Percentiles rank a stretch among this genome's conserved stretches.
Conservation (phyloP, 2,329 filamentous ascomycete genomes). For the Incumbomyces delicatus region DNA sequence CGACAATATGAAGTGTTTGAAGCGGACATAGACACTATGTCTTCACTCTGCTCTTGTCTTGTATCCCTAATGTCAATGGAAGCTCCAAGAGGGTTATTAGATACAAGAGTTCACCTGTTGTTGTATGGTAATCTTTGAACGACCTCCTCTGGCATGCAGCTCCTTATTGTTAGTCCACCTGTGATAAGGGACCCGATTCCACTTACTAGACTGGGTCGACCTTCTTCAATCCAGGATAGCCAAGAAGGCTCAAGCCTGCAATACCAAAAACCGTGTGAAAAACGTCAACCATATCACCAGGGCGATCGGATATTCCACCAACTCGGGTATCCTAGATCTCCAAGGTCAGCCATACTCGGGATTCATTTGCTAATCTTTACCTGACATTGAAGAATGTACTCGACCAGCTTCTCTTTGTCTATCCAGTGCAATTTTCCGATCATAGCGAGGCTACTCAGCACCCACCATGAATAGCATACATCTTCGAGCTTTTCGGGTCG, state of each 20-base stretch:
- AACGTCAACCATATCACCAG: constrained; percentile 91
- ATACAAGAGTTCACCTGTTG: constrained; percentile 48
- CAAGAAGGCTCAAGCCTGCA: constrained; percentile 75
- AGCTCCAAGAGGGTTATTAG: constrained; percentile 55
- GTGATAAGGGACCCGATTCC: background rate
- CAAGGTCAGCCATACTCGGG: constrained; percentile 11
- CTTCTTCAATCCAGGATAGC: constrained; percentile 63
- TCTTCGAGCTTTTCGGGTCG: constrained; percentile 92
- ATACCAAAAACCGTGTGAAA: constrained; percentile 90
- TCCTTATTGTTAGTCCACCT: constrained; percentile 23
- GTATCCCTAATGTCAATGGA: constrained; percentile 55
- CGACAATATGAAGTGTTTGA: constrained; percentile 27
- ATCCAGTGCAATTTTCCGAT: constrained; percentile 87
- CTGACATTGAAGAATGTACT: constrained; percentile 81
- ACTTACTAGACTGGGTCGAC: constrained; percentile 80
- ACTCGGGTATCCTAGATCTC: constrained; percentile 57
- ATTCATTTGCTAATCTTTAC: constrained; percentile 24
- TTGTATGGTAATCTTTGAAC: constrained; percentile 40
- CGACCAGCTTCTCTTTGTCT: constrained; percentile 65
- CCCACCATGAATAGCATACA: constrained; percentile 99
- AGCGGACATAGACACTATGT: constrained; percentile 20
- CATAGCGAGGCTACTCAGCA: constrained; percentile 82
- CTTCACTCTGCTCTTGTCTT: constrained; percentile 54
- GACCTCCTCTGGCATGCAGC: constrained; percentile 63
- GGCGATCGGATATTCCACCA: constrained; percentile 81